Base-by-base conservation (phyloP, 306 rosid species). In the Mimosa bimucronata region DNA sequence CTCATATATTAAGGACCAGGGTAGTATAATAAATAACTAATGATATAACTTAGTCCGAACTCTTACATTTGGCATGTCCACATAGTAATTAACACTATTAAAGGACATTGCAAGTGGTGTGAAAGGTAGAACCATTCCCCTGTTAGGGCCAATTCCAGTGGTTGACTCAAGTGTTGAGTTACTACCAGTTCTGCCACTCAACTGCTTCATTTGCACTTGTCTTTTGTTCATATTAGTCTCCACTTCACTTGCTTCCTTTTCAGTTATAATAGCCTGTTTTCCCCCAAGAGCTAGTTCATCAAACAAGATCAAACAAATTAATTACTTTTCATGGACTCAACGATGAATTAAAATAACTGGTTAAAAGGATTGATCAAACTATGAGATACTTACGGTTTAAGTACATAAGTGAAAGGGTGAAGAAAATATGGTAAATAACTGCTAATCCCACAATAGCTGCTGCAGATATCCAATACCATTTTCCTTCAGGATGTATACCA, bases 61-160 rank as follows among this genome's bases (percentile, higher is more conserved):
- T 82, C 91, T 87, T 86, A 89, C 91, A 0, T 80, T 68, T 3
- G 93, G 93, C 89, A 89, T 89, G 74, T 87, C 87, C 58, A 89
- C 91, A 73, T 53, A 84, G 81, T 89, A 89, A 53, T 86, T 89
- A 31, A 89, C 86, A 75, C 82, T 73, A 15, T 89, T 91, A 75
- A 87, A 87, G 58, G 90, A 86, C 89, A 89, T 86, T 30, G 93
- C 82, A 67, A 89, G 91, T 16, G 93, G 91, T 61, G 77, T 82
- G 76, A 89, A 89, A 25, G 93, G 93, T 74, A 89, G 88, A 77
- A 89, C 80, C 89, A 89, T 87, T 79, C 91, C 93, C 80, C 76
- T 87, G 64, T 83, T 87, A 14, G 87, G 78, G 53, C 84, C 46
- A 71, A 81, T 62, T 76, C 85, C 85, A 29, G 23, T 19, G 66